Conservation (phyloP, 2,329 filamentous ascomycete genomes). For the Pseudogymnoascus sp. region DNA sequence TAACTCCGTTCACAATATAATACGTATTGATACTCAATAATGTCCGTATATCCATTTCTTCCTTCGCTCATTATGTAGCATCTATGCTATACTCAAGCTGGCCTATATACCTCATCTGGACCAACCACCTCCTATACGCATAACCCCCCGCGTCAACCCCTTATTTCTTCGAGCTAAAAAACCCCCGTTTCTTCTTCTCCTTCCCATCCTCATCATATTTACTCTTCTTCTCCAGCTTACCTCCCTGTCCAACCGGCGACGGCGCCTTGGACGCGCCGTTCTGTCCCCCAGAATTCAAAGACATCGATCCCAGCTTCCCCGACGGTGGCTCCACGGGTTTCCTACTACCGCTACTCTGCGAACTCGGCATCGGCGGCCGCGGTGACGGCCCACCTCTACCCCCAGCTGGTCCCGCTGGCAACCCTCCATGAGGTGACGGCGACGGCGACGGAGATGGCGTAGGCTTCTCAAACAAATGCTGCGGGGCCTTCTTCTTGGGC, state of each 20-base stretch:
- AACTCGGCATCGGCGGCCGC: slow-evolving; percentile 18
- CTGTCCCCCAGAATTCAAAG: slow-evolving; percentile 19
- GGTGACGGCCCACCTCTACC: slow-evolving; percentile 22
- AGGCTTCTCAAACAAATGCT: slow-evolving; percentile 74
- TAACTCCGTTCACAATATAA: neutral
- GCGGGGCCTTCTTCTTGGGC: slow-evolving; percentile 72
- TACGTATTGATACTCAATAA: neutral
- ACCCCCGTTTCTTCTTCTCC: slow-evolving; percentile 53
- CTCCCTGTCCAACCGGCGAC: slow-evolving; percentile 27
- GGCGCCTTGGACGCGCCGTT: slow-evolving; percentile 23
- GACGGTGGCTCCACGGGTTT: slow-evolving; percentile 23
- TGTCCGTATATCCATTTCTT: neutral
- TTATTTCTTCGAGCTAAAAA: slow-evolving; percentile 50
- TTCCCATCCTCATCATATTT: slow-evolving; percentile 33
- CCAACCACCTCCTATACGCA: neutral
- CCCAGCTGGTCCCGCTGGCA: slow-evolving; percentile 13
- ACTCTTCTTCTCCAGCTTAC: slow-evolving; percentile 44
- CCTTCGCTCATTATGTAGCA: slow-evolving; percentile 4
- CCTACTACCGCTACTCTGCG: slow-evolving; percentile 15
- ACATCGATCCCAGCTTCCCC: slow-evolving; percentile 20
- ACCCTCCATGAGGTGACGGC: slow-evolving; percentile 23
- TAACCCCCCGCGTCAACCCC: neutral
- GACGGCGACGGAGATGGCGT: slow-evolving; percentile 44
- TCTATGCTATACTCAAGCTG: slow-evolving; percentile 1
- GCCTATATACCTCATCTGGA: neutral